phyloP scores from a whole-genome alignment of 2,329 filamentous ascomycete species.

The Penicillium verrucosum region DNA sequence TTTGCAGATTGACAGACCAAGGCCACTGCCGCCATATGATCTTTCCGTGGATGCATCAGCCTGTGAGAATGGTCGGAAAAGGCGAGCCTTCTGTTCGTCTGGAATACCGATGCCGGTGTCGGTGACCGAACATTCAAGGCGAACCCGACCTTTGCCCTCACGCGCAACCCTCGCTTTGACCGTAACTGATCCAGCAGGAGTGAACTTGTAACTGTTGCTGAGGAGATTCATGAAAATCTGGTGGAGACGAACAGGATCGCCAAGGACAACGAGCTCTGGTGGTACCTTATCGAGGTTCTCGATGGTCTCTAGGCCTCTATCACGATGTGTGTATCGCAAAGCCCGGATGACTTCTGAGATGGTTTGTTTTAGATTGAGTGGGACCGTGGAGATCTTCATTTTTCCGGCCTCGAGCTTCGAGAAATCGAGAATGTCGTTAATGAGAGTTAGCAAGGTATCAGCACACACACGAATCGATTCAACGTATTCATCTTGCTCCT shows the following conservation, averaged over 20 bases:
- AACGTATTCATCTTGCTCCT: conserved; percentile 60
- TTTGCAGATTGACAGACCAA: conserved; percentile 92
- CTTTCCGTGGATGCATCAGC: conserved; percentile 86
- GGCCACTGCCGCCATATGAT: conserved; percentile 86
- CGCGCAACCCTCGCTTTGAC: conserved; percentile 71
- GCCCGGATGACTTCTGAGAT: conserved; percentile 64
- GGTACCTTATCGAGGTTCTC: conserved; percentile 63
- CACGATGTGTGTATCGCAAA: conserved; percentile 61
- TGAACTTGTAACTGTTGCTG: conserved; percentile 92
- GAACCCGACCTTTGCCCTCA: conserved; percentile 67
- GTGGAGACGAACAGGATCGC: conserved; percentile 77
- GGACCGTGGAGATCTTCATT: conserved; percentile 82
- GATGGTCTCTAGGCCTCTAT: conserved; percentile 58
- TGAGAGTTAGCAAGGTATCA: conserved; percentile 76
- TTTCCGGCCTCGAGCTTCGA: conserved; percentile 82
- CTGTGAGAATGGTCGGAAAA: conserved; percentile 91
- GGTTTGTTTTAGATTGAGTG: conserved; percentile 70
- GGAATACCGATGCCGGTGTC: conserved; percentile 93
- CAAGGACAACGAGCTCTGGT: conserved; percentile 66
- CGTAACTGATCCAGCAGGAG: conserved; percentile 78
- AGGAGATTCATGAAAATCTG: conserved; percentile 80
- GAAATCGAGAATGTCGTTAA: conserved; percentile 88
- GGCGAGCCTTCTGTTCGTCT: conserved; percentile 69
- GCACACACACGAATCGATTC: conserved; percentile 65
- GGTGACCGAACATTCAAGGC: conserved; percentile 77